Percentiles rank a stretch among this genome's conserved stretches.
phyloP scores from a whole-genome alignment of 1,139 yeast genomes.

The Zhuliangozyma blackwelliae region DNA sequence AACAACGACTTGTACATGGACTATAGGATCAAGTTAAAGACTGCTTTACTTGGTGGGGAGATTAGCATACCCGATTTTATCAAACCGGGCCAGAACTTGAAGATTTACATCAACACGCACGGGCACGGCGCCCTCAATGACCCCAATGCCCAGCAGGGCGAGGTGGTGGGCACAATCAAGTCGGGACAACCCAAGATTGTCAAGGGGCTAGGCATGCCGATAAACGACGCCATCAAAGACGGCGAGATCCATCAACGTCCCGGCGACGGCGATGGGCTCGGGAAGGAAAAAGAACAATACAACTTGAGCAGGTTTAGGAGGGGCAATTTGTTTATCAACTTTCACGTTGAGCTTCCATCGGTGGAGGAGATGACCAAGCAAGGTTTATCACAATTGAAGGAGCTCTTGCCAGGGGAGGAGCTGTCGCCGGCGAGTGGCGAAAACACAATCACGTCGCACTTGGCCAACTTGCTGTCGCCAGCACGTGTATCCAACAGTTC shows the following conservation, averaged over 20 bases:
- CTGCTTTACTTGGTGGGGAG: conserved; percentile 55
- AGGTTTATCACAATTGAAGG: conserved; percentile 20
- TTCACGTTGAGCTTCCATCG: conserved; percentile 35
- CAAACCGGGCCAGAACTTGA: conserved; percentile 36
- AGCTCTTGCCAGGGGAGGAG: conserved; percentile 20
- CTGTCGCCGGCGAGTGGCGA: too few species aligned
- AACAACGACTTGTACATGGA: conserved; percentile 46
- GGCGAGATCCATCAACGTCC: conserved; percentile 16
- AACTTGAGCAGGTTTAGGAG: conserved; percentile 21
- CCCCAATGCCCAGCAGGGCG: conserved; percentile 32
- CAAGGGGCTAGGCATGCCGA: conserved; percentile 61
- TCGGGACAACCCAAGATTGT: conserved; percentile 47
- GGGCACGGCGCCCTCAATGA: conserved; percentile 26
- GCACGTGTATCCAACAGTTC: too few species aligned
- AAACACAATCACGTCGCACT: too few species aligned
- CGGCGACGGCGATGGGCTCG: neutral
- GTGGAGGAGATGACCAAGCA: conserved; percentile 22
- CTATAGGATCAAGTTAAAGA: conserved; percentile 43
- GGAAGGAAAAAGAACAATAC: conserved; percentile 12
- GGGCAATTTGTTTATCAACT: conserved; percentile 41
- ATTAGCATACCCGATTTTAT: conserved; percentile 42
- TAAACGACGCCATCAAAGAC: conserved; percentile 34
- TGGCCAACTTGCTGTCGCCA: too few species aligned
- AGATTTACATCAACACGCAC: conserved; percentile 37
- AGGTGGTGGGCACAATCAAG: conserved; percentile 41